Evolutionary conservation across 768 basidiomycete genomes (phyloP), one percentile per base, ranked within the genome.

Genomic region (Inosperma sp.): DNA sequence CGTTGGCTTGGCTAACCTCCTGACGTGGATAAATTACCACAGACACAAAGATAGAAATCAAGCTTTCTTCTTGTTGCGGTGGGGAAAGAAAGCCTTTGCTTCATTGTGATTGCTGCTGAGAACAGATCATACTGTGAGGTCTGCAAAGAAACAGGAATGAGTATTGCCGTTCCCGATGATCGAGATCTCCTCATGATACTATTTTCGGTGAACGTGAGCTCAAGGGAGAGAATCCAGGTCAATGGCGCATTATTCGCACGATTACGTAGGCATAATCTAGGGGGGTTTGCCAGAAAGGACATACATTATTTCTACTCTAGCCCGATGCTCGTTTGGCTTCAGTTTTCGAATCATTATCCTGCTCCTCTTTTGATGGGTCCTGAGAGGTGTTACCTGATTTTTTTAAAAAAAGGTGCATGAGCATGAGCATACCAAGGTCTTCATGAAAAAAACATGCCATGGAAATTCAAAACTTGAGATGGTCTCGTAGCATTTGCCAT

Each of bases 391-490:
- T 43, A 17, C 27, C 53, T 53, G 34, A n/a, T n/a, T n/a, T n/a
- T 43, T 13, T 35, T 3, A 55, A 39, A 42, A 35, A 45, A 54
- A 54, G 27, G 48, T 36, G 29, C 34, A 55, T 53, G 17, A 58
- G 59, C 51, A 53, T 57, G 31, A 61, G 59, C 41, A 59, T 59
- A 57, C 58, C 61, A 56, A 52, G 55, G 53, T 53, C 53, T 56
- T 59, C 59, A 62, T 67, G 60, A 57, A 65, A 70, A 35, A 65
- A 68, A 78, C 72, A 75, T 75, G 73, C 74, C 73, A 74, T 73
- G 68, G 76, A 72, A 78, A 76, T 78, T 85, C 70, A 90, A 72
- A 78, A 71, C 59, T 83, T 79, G 72, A 79, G 83, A 68, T 86
- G 79, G 68, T 71, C 73, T 77, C 82, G 82, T 62, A 88, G 69